These are phyloP conservation scores for Panicum hallii DNA, from an alignment of 202 grass and related monocot species.

Conservation along the genomic window DNA sequence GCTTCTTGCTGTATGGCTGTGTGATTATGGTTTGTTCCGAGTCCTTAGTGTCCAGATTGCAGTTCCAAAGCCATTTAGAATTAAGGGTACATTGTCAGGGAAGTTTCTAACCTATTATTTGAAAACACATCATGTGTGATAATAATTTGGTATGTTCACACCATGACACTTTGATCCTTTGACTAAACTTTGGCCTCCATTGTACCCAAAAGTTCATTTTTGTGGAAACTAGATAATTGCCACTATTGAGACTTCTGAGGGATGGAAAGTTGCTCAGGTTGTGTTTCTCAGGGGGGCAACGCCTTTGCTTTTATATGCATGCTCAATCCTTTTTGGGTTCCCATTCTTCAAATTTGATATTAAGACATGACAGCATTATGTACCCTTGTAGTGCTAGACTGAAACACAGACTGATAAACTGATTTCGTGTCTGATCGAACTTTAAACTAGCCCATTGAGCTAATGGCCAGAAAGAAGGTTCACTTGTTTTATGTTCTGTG, in stretches of 20 bases:
- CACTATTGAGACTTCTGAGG: conserved; percentile 2
- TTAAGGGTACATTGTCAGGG: neutral
- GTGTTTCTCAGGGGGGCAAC: neutral
- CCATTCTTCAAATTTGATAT: neutral
- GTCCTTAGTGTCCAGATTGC: neutral
- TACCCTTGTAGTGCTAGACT: neutral
- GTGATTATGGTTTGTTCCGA: conserved; percentile 6
- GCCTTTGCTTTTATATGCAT: neutral
- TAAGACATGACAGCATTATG: conserved; percentile 7
- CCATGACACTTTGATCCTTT: neutral
- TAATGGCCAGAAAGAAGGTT: no score
- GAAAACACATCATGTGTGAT: conserved; percentile 4
- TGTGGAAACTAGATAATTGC: neutral
- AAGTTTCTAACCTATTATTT: neutral
- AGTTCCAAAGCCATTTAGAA: conserved; percentile 12
- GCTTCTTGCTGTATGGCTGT: neutral
- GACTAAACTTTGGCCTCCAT: neutral
- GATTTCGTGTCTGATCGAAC: no score
- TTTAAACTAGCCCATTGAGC: no score
- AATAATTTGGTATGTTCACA: neutral
- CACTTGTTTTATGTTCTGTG: neutral
- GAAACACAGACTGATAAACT: neutral
- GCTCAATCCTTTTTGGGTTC: neutral
- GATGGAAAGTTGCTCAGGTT: neutral
- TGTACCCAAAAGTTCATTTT: conserved; percentile 2